phyloP scores from a whole-genome alignment of 2,329 filamentous ascomycete species.

The Penicillium glabrum region DNA sequence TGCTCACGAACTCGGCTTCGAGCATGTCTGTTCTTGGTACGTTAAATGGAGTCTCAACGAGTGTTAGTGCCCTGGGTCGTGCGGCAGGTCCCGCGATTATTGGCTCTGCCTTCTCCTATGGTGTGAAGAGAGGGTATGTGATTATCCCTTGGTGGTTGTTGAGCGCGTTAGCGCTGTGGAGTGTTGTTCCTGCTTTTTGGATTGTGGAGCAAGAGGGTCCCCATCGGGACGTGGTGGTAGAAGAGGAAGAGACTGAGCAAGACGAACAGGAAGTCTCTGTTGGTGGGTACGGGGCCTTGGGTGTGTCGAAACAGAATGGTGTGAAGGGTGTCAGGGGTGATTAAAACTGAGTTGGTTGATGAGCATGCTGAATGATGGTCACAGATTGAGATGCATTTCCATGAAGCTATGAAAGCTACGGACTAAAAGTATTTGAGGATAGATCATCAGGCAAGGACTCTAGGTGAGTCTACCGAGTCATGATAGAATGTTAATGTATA shows the following conservation, averaged over 20 bases:
- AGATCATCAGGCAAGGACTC: neutral
- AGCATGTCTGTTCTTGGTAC: constrained; percentile 79
- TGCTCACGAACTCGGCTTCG: constrained; percentile 82
- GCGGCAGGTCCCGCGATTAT: constrained; percentile 74
- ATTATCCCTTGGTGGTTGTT: constrained; percentile 81
- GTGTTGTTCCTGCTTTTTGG: constrained; percentile 71
- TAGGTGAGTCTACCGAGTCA: neutral
- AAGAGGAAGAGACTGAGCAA: constrained; percentile 32
- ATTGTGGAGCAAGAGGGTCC: constrained; percentile 73
- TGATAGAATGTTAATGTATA: neutral
- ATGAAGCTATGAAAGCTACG: neutral
- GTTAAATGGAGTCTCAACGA: constrained; percentile 86
- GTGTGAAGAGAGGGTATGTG: constrained; percentile 72
- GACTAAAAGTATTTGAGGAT: neutral
- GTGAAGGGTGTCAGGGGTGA: neutral
- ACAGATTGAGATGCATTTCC: neutral
- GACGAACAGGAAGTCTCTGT: neutral
- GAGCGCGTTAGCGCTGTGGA: constrained; percentile 61
- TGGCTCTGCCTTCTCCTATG: constrained; percentile 72
- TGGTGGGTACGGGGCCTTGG: constrained; percentile 8
- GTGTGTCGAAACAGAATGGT: neutral
- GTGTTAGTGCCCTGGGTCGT: constrained; percentile 75
- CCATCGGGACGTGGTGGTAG: constrained; percentile 35
- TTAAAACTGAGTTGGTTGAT: neutral
- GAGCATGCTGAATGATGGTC: neutral